phyloP scores from a whole-genome alignment of 805 yeast genomes.

The Citeromyces nyonsensis region DNA sequence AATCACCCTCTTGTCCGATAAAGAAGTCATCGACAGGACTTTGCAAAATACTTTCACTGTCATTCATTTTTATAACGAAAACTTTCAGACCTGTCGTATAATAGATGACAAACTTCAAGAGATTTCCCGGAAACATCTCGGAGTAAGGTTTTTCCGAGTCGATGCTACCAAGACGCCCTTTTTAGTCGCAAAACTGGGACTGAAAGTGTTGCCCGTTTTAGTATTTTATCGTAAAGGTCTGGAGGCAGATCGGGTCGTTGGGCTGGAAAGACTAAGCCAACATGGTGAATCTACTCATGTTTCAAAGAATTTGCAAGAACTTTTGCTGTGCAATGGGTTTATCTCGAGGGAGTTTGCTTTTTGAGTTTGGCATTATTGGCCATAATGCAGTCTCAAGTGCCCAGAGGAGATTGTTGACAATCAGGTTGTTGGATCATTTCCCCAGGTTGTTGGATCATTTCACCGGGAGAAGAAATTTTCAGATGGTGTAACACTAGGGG shows the following conservation, averaged over 20 bases:
- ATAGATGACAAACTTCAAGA: constrained; percentile 31
- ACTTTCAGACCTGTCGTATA: constrained; percentile 41
- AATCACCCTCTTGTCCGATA: constrained; percentile 29
- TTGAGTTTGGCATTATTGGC: too few relatives aligned
- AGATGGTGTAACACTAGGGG: too few relatives aligned
- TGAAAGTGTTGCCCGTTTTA: constrained; percentile 62
- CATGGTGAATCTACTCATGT: too few relatives aligned
- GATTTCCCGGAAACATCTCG: constrained; percentile 43
- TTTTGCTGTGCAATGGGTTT: too few relatives aligned
- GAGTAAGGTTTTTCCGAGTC: constrained; percentile 34
- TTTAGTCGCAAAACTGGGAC: constrained; percentile 41
- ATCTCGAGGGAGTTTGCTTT: too few relatives aligned
- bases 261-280: constrained; percentile 32
- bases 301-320: too few relatives aligned
- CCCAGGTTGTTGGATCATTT: too few relatives aligned
- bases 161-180: constrained; percentile 60
- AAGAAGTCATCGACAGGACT: constrained; percentile 36
- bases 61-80: constrained; percentile 49
- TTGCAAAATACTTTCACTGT: constrained; percentile 24
- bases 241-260: constrained; percentile 46
- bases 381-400: too few relatives aligned
- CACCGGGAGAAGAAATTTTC: too few relatives aligned
- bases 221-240: constrained; percentile 42
- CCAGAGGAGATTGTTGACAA: too few relatives aligned
- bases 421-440: too few relatives aligned